A percentile compares a stretch with the other conserved stretches of the same genome.
Evolutionary conservation across 345 rosid species (phyloP).

Genomic region (Acer saccharum): DNA sequence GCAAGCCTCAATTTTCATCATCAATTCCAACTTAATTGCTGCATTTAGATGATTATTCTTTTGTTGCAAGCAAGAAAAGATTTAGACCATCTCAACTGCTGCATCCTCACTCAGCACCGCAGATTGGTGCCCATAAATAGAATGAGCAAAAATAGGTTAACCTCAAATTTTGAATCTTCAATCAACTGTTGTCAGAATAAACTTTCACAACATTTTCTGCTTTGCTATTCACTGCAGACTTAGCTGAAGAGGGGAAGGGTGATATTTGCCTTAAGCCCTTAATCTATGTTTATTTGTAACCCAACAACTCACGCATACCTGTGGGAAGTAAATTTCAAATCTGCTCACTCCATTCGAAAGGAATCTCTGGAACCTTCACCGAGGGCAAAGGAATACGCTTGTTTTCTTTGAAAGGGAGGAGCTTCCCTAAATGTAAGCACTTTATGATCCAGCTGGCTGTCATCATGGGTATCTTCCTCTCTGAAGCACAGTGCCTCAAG

Average conservation of each 20-base stretch:
- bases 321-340: conserved; percentile 31
- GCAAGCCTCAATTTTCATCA: not conserved
- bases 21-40: not conserved
- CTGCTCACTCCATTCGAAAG: conserved; percentile 47
- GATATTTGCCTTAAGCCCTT: not conserved
- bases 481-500: conserved; percentile 58
- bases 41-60: not conserved
- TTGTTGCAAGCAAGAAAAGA: not conserved
- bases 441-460: conserved; percentile 49
- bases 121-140: not conserved
- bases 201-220: not conserved
- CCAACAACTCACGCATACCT: not conserved
- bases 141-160: not conserved
- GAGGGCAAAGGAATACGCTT: conserved; percentile 13
- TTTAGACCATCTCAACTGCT: too few species aligned
- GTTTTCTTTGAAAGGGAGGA: conserved; percentile 31
- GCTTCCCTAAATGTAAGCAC: conserved; percentile 50
- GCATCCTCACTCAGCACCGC: not conserved
- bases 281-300: not conserved
- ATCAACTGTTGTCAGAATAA: not conserved
- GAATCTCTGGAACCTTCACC: conserved; percentile 1
- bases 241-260: not conserved
- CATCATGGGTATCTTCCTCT: conserved; percentile 56
- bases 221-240: not conserved
- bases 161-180: not conserved